Base-by-base conservation (phyloP, 2,329 filamentous ascomycete genomes). In the Trichoderma cornu-damae region DNA sequence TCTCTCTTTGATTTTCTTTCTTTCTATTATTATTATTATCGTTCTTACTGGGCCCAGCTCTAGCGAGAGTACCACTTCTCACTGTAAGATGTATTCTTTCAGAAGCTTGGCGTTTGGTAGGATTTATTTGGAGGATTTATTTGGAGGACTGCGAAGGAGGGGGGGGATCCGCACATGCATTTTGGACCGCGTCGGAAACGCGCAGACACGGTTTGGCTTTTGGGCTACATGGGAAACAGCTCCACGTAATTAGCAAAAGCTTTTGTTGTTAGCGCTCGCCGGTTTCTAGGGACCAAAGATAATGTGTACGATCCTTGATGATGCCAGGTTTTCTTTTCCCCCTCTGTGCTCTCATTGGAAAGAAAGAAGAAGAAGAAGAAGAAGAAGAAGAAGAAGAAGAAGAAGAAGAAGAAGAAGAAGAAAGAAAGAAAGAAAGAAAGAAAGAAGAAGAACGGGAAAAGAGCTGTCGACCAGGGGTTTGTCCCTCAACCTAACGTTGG, bases 71-170 rank as follows among this genome's bases (percentile, higher is more conserved):
- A 40, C 49, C 42, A 38, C 46, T 52, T 49, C 40, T 46, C 57
- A 48, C 26, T 44, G 40, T 28, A 43, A 32, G 35, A 35, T 49
- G 48, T 48, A 26, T 42, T 44, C 38, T 48, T 56, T 38, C 24
- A 59, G 50, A 22, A 43, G 46, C 57, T 59, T 44, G 57, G 57
- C 57, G 57, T 59, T 53, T 59, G 57, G 57, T 54, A 40, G 57
- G 57, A 49, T 56, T 48, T 32, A 22, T 26, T 26, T 9, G 3
- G 28, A 30, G 28, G 28, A 30, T 9, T 30, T n/a, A 46, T 26
- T 47, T 51, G 50, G 43, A 43, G 42, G 50, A 38, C 40, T 28
- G 20, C 46, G 34, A 34, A 16, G n/a, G n/a, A 38, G 7, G 32
- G n/a, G 40, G 56, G 49, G n/a, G 35, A 54, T n/a, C 51, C 28